Base-by-base conservation (phyloP, 2,329 filamentous ascomycete species). In the Lachnellula willkommii region DNA sequence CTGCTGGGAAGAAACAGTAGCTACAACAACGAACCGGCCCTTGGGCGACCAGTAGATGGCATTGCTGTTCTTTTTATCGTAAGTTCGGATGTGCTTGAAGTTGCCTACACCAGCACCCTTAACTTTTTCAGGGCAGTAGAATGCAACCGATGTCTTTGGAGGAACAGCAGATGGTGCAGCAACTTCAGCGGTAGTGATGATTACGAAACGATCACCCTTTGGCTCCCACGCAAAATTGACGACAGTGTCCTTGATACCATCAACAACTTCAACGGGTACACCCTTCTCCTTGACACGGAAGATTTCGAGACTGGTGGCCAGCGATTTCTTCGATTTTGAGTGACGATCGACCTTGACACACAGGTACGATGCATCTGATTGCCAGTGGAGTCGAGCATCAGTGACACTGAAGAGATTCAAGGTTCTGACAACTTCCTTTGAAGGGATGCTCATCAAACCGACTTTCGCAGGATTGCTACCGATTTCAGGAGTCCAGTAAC, bases 161-260 rank as follows among this genome's bases (percentile, higher is more conserved):
- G 89, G 83, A 7, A 95, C 91, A 12, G 89, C 91, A 11, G 89
- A 86, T 45, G 86, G 84, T 40, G 85, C 84, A 42, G 85, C 79
- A 2, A 89, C 84, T 75, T 99, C 94, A 11, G 90, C 88, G 17
- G 90, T 94, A 37, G 92, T 96, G 76, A 99, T 99, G 70, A 96
- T 87, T 63, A 96, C 91, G 72, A 99, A 99, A 40, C 94, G 87
- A 73, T 95, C 92, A 60, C 94, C 94, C 78, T 96, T 96, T 61
- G 94, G 94, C 71, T 99, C 94, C 94, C 94, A 99, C 9, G 94
- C 91, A 71, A 99, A 99, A 79, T 99, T 99, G 77, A 99, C 95
- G 66, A 99, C 94, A 1, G 92, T 96, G 69, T 97, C 94, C 77
- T 97, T 97, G 75, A 99, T 89, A 53, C 88, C 91, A 74, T 99